These are phyloP conservation scores for Cyclocybe cylindracea DNA, from an alignment of 768 basidiomycete genomes.

Conservation along the genomic window DNA sequence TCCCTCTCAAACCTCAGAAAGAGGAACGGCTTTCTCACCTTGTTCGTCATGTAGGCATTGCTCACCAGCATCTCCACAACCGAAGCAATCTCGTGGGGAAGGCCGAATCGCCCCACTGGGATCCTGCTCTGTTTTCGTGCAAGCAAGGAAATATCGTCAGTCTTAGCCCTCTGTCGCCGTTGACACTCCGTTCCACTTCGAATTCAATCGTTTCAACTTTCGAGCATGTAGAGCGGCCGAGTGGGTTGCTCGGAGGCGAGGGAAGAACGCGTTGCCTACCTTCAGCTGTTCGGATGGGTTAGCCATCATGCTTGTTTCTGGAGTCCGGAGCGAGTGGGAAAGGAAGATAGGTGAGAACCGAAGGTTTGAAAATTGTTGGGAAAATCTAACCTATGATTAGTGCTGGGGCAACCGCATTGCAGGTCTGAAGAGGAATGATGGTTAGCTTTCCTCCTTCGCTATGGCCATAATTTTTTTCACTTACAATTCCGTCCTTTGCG, in stretches of 20 bases:
- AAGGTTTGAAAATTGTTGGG: not conserved
- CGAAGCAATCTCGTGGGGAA: conserved; percentile 50
- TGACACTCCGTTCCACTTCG: no score
- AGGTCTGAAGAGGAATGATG: conserved; percentile 32
- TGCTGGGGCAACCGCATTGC: conserved; percentile 55
- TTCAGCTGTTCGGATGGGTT: conserved; percentile 29
- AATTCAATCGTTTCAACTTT: not conserved
- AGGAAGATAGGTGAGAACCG: not conserved
- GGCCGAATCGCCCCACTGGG: conserved; percentile 52
- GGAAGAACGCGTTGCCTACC: conserved; percentile 8
- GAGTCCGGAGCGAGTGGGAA: not conserved
- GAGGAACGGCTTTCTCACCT: conserved; percentile 31
- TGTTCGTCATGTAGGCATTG: conserved; percentile 60
- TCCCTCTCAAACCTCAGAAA: not conserved
- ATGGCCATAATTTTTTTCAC: conserved; percentile 7
- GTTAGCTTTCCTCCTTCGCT: not conserved
- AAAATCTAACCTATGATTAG: conserved; percentile 40
- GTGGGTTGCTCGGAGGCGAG: not conserved
- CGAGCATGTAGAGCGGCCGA: not conserved
- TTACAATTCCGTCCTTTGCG: conserved; percentile 50
- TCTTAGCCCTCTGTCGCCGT: no score
- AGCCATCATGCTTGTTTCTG: conserved; percentile 51
- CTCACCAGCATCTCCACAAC: conserved; percentile 50
- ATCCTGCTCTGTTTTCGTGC: conserved; percentile 36
- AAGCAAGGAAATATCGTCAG: no score